These are phyloP conservation scores for Kuraishia hungarica DNA, from an alignment of 805 yeast species.

Conservation along the genomic window DNA sequence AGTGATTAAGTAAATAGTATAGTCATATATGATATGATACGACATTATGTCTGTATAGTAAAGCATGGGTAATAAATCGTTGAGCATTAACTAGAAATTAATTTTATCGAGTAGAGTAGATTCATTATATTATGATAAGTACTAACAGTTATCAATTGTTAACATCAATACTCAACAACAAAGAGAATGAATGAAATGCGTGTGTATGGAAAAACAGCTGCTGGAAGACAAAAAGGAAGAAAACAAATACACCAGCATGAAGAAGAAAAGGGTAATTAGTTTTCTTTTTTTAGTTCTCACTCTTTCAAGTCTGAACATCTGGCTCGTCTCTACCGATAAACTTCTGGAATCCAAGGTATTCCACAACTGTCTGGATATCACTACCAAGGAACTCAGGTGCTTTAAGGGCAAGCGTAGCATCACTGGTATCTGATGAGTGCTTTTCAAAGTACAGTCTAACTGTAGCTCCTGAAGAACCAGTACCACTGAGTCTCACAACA, in stretches of 20 bases:
- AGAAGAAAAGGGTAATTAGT: background rate
- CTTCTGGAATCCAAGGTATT: conserved; percentile 64
- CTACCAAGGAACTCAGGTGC: conserved; percentile 64
- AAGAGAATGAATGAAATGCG: background rate
- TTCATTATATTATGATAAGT: background rate
- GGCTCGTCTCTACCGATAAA: conserved; percentile 78
- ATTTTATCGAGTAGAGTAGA: too few relatives aligned
- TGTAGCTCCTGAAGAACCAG: conserved; percentile 97
- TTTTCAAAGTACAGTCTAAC: conserved; percentile 87
- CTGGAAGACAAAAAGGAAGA: too few relatives aligned
- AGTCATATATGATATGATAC: background rate
- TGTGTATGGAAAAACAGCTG: too few relatives aligned
- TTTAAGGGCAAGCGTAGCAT: conserved; percentile 29
- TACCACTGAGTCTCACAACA: conserved; percentile 88
- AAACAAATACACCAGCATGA: background rate
- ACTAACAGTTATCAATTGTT: background rate
- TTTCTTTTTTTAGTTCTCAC: too few relatives aligned
- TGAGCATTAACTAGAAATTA: background rate
- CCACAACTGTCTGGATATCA: conserved; percentile 55
- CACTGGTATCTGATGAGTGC: conserved; percentile 53
- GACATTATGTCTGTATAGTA: background rate
- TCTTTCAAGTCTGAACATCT: conserved; percentile 66
- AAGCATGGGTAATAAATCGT: background rate
- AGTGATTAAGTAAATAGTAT: too few relatives aligned
- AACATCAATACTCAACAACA: background rate